A percentile compares a stretch with the other conserved stretches of the same genome.
phyloP scores from a whole-genome alignment of 2,329 filamentous ascomycete genomes.

The Blumeriella jaapii region DNA sequence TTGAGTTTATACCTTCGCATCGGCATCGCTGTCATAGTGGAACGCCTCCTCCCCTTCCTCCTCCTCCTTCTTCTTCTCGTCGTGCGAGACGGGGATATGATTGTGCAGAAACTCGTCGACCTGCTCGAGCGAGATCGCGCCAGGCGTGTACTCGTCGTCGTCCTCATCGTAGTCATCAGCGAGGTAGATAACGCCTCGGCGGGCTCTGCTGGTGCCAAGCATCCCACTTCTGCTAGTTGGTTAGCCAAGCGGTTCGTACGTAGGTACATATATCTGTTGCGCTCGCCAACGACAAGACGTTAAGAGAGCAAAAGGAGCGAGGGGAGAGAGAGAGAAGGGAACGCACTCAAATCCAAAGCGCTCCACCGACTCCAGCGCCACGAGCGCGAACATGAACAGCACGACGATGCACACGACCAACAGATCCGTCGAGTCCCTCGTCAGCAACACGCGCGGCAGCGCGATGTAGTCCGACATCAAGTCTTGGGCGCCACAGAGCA shows the following conservation, averaged over 20 bases:
- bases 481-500: neutral
- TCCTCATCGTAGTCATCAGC: no score
- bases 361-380: conserved; percentile 19
- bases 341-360: conserved; percentile 16
- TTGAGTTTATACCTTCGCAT: conserved; percentile 11
- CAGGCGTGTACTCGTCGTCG: no score
- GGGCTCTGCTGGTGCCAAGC: no score
- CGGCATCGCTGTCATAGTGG: conserved; percentile 14
- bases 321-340: neutral
- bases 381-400: conserved; percentile 19
- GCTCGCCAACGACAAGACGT: no score
- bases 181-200: no score
- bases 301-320: no score
- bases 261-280: no score
- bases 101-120: conserved; percentile 1
- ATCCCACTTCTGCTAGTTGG: no score
- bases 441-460: conserved; percentile 7
- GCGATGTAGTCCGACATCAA: conserved; percentile 4
- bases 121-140: no score
- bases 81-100: conserved; percentile 1
- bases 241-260: no score
- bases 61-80: no score
- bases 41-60: no score
- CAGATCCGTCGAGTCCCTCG: conserved; percentile 20
- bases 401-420: conserved; percentile 24